Conservation (phyloP, 106 monocot species). For the Acorus calamus region DNA sequence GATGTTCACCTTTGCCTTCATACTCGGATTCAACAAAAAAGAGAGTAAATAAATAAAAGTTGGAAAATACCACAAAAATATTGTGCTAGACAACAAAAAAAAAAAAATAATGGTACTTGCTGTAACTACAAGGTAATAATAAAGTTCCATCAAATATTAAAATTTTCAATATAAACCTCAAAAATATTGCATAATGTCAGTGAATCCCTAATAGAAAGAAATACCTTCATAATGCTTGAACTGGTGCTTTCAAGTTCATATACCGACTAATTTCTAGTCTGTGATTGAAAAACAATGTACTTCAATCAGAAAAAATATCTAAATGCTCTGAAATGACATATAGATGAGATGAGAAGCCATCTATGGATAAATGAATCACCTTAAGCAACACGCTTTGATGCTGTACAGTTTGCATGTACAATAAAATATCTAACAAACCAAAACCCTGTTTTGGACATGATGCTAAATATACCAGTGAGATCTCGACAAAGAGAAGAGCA, state of each 20-base stretch:
- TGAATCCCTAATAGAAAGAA: background rate
- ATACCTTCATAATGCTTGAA: slow-evolving; percentile 82
- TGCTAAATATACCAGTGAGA: slow-evolving; percentile 84
- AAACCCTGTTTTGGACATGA: slow-evolving; percentile 87
- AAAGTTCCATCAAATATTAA: too few relatives aligned
- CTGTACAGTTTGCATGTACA: slow-evolving; percentile 61
- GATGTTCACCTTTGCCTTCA: too few relatives aligned
- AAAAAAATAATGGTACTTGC: too few relatives aligned
- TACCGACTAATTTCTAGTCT: slow-evolving; percentile 80
- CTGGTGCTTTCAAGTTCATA: slow-evolving; percentile 81
- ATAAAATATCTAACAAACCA: slow-evolving; percentile 69
- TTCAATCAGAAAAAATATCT: background rate
- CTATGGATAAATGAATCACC: slow-evolving; percentile 23
- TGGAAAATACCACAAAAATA: too few relatives aligned
- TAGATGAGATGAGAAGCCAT: too few relatives aligned
- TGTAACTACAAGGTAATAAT: too few relatives aligned
- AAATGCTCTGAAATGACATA: background rate
- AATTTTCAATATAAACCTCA: too few relatives aligned
- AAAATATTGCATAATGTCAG: too few relatives aligned
- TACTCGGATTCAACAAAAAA: too few relatives aligned
- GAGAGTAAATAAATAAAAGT: too few relatives aligned
- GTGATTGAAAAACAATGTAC: slow-evolving; percentile 22
- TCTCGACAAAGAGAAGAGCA: slow-evolving; percentile 29
- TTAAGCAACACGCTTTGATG: slow-evolving; percentile 58
- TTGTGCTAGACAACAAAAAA: too few relatives aligned